Percentiles rank a stretch among this genome's conserved stretches.
These are phyloP conservation scores for Pichia phayaonensis DNA, from an alignment of 805 yeast genomes.

Conservation along the genomic window DNA sequence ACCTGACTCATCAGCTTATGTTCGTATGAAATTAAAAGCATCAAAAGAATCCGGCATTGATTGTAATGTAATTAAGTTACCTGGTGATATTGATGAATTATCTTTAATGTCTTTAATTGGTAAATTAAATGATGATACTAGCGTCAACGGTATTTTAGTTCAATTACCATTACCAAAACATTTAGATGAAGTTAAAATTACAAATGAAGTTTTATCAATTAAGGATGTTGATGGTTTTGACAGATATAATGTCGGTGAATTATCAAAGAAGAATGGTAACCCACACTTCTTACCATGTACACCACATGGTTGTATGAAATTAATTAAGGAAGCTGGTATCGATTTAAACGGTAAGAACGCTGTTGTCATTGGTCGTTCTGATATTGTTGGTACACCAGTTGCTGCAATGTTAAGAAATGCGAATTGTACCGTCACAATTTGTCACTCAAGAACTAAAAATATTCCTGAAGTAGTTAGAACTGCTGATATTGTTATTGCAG, in stretches of 20 bases:
- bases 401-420: slow-evolving; percentile 61
- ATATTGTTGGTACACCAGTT: slow-evolving; percentile 79
- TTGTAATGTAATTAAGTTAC: slow-evolving; percentile 53
- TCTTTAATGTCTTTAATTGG: slow-evolving; percentile 48
- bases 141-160: slow-evolving; percentile 65
- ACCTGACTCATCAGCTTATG: slow-evolving; percentile 77
- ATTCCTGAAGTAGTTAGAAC: slow-evolving; percentile 39
- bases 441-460: slow-evolving; percentile 60
- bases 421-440: slow-evolving; percentile 69
- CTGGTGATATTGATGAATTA: slow-evolving; percentile 48
- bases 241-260: slow-evolving; percentile 68
- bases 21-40: slow-evolving; percentile 72
- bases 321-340: slow-evolving; percentile 51
- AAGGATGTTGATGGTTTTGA: slow-evolving; percentile 86
- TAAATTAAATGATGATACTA: slow-evolving; percentile 47
- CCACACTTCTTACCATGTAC: slow-evolving; percentile 77
- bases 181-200: slow-evolving; percentile 57
- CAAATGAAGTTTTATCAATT: slow-evolving; percentile 51
- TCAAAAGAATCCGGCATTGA: slow-evolving; percentile 61
- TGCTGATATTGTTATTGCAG: slow-evolving; percentile 75
- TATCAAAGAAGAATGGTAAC: slow-evolving; percentile 62
- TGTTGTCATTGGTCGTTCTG: slow-evolving; percentile 81
- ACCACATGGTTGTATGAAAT: slow-evolving; percentile 69
- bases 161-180: slow-evolving; percentile 74
- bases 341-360: slow-evolving; percentile 59